Base-by-base conservation (phyloP, 768 basidiomycete species). In the Xerocomus spinulosus region DNA sequence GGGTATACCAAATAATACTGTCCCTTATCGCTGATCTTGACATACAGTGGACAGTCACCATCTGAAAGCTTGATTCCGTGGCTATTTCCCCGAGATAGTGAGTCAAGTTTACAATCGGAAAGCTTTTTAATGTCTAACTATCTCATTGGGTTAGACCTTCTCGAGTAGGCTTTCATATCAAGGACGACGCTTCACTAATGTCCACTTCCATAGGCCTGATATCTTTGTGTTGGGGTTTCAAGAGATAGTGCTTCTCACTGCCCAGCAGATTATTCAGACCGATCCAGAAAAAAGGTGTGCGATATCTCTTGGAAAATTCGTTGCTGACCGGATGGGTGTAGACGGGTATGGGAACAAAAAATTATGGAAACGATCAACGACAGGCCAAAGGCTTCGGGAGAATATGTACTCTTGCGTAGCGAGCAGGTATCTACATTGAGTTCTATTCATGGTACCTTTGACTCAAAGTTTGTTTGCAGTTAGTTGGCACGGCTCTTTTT, bases 171-270 rank as follows among this genome's bases (percentile, higher is more conserved):
- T 40, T 33, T 53, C 17, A 15, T 40, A 7, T 29, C 30, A 2
- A 46, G 15, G 6, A 50, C 5, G 53, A 70, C 67, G 55, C 46
- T 55, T 71, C 40, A 32, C 50, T 59, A 49, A 60, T 8, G 14
- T 10, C 15, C 43, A 36, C 54, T 38, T 17, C 21, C 38, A 30
- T 44, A 89, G 88, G 36, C 92, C 93, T 6, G 93, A 97, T 61
- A 82, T 98, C 52, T 85, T 95, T 62, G 84, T 84, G 18, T 73
- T 97, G 24, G 91, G 89, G 2, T 96, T 97, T 63, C 94, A 99
- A 67, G 96, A 99, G 68, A 93, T 99, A 44, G 96, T 99, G 0
- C 92, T 93, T 4, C 77, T 99, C 39, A 97, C 92, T n/a, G 92
- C 96, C 3, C 92, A 94, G 59, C 94, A 97, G 64, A 97, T 99